phyloP scores from a whole-genome alignment of 306 rosid genomes.

The Aeschynomene evenia region DNA sequence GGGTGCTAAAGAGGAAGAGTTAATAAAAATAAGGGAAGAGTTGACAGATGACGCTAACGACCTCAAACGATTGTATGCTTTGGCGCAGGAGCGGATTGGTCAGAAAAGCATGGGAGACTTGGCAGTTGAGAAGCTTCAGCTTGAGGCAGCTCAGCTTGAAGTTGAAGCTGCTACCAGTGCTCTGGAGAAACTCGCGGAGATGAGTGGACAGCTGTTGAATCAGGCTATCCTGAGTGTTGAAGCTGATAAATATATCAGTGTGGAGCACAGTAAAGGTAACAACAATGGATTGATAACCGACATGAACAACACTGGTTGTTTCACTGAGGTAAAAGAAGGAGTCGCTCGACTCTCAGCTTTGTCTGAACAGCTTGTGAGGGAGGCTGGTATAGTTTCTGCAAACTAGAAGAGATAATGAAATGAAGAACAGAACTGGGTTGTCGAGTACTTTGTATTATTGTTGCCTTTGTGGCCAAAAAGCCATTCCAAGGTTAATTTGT shows the following conservation, averaged over 20 bases:
- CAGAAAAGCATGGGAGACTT: slow-evolving; percentile 58
- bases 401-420: slow-evolving; percentile 34
- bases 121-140: slow-evolving; percentile 76
- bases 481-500: slow-evolving; percentile 9
- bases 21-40: slow-evolving; percentile 50
- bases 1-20: slow-evolving; percentile 60
- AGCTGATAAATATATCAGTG: slow-evolving; percentile 35
- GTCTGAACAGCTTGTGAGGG: slow-evolving; percentile 70
- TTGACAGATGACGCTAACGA: slow-evolving; percentile 52
- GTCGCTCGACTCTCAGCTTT: slow-evolving; percentile 66
- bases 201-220: slow-evolving; percentile 61
- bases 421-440: slow-evolving; percentile 9
- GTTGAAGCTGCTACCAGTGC: slow-evolving; percentile 81
- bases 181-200: slow-evolving; percentile 62
- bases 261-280: slow-evolving; percentile 5
- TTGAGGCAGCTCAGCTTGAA: slow-evolving; percentile 80
- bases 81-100: slow-evolving; percentile 60
- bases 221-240: slow-evolving; percentile 47
- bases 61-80: slow-evolving; percentile 50
- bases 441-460: background rate
- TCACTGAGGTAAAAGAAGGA: slow-evolving; percentile 49
- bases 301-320: slow-evolving; percentile 30
- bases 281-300: background rate
- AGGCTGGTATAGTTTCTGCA: slow-evolving; percentile 55
- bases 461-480: background rate